Evolutionary conservation across 2,329 filamentous ascomycete species (phyloP), one percentile per base, ranked within the genome.

Genomic region (Teratosphaeria gauchensis): DNA sequence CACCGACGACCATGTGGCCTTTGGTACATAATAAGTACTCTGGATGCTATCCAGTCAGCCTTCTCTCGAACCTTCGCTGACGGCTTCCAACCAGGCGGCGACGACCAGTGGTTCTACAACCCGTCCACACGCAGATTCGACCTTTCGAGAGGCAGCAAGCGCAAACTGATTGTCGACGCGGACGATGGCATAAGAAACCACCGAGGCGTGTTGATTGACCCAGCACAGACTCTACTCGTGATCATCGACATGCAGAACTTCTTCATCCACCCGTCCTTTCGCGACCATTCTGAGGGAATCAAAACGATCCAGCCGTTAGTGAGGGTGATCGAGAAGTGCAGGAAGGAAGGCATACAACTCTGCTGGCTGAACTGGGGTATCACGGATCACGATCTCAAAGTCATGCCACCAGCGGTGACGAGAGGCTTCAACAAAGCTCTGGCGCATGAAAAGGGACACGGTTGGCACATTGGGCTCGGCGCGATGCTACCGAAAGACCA

Each of bases 221-320:
- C 74, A 5, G 56, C 66, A 31, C 72, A 66, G 38, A 72, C 74
- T 1, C 66, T 75, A 30, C 62, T 76, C 32, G 70, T 76, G 31
- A 65, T 76, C 33, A 70, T 76, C 56, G 74, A 76, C 63, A 76
- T 76, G 74, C 74, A 76, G 58, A 76, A 76, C 64, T 76, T 75
- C 65, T 76, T 76, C 62, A 63, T 76, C 53, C 68, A 70, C 58
- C 68, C 68, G n/a, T 58, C 60, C 52, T 68, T 65, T 58, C 64
- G 66, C 62, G 66, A 71, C 55, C 68, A 71, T 62, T 60, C 55
- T 24, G 64, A 64, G 28, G 68, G 68, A 16, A 64, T 71, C 55
- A 65, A 66, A n/a, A 69, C 74, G 16, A 63, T 76, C 14, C 63
- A 70, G 16, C 74, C 74, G 12, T 69, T 71, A 12, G 53, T 75